Evolutionary conservation across 352 stramenopile species (phyloP).

Genomic region (Globisporangium irregulare): DNA sequence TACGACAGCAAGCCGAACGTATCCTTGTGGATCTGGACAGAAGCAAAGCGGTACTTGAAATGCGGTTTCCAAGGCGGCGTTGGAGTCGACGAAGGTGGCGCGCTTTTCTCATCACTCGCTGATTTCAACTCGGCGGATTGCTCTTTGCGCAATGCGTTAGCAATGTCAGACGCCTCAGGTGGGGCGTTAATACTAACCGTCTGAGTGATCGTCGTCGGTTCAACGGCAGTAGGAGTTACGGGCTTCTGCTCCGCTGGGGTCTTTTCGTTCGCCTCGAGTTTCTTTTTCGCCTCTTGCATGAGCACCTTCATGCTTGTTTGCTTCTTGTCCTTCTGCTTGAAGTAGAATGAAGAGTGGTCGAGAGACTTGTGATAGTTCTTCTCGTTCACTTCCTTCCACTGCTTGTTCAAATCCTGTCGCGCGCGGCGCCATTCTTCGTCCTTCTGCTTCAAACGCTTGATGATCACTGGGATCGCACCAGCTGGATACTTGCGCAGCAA

Average conservation of each 20-base stretch:
- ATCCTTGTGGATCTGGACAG: conserved; percentile 84
- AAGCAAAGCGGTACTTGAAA: conserved; percentile 71
- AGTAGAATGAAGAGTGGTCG: conserved; percentile 99
- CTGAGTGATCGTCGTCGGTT: conserved; percentile 1
- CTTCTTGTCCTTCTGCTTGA: conserved; percentile 98
- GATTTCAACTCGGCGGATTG: conserved; percentile 19
- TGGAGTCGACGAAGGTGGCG: conserved; percentile 8
- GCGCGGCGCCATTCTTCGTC: conserved; percentile 95
- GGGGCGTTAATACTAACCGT: conserved; percentile 26
- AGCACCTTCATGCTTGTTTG: conserved; percentile 94
- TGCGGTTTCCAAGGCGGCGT: conserved; percentile 53
- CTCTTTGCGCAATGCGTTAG: conserved; percentile 62
- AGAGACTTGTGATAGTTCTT: conserved; percentile 99
- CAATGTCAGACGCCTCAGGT: conserved; percentile 55
- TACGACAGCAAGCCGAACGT: conserved; percentile 76
- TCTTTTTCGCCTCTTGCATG: conserved; percentile 85
- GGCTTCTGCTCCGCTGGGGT: conserved; percentile 12
- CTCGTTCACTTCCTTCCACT: conserved; percentile 97
- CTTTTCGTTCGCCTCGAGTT: conserved; percentile 68
- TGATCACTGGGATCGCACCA: conserved; percentile 96
- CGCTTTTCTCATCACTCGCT: conserved; percentile 8
- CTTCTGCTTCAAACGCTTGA: conserved; percentile 98
- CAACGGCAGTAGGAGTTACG: neutral
- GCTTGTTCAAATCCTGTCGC: conserved; percentile 94
- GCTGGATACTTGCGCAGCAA: conserved; percentile 96